Evolutionary conservation across 495 filamentous ascomycete species (phyloP).

Genomic region (Pseudotulostoma volvatum): DNA sequence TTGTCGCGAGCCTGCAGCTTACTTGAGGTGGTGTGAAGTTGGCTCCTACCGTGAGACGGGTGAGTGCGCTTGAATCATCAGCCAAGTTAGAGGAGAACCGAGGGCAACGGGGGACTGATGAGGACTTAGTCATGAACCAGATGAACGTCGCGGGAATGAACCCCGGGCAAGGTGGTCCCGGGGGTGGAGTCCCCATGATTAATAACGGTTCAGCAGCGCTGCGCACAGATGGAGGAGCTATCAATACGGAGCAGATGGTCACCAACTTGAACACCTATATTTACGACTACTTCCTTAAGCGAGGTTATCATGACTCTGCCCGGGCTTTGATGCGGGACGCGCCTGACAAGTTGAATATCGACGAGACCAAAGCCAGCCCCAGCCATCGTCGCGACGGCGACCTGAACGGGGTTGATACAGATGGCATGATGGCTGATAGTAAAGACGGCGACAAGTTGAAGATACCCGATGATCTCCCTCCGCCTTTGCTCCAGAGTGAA

Average conservation of each 20-base stretch:
- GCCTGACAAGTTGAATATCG: constrained; percentile 35
- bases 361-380: constrained; percentile 41
- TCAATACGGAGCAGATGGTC: constrained; percentile 36
- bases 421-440: constrained; percentile 64
- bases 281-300: constrained; percentile 86
- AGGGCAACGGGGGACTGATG: constrained; percentile 1
- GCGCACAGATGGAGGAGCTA: constrained; percentile 29
- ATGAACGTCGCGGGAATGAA: constrained; percentile 63
- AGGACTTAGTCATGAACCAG: constrained; percentile 5
- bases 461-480: constrained; percentile 62
- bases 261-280: constrained; percentile 94
- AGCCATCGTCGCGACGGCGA: constrained; percentile 46
- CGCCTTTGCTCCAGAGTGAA: constrained; percentile 46
- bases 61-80: not conserved
- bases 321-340: constrained; percentile 44
- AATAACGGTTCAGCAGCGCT: constrained; percentile 43
- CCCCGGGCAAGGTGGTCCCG: constrained; percentile 41
- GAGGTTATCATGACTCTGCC: constrained; percentile 65
- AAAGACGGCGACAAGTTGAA: constrained; percentile 64
- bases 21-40: too few relatives aligned
- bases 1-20: not conserved
- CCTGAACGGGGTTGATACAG: constrained; percentile 61
- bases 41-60: not conserved
- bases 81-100: not conserved
- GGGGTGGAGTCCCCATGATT: constrained; percentile 56